A percentile compares a stretch with the other conserved stretches of the same genome.
phyloP scores from a whole-genome alignment of 768 basidiomycete species.

The Boletus speciosus region DNA sequence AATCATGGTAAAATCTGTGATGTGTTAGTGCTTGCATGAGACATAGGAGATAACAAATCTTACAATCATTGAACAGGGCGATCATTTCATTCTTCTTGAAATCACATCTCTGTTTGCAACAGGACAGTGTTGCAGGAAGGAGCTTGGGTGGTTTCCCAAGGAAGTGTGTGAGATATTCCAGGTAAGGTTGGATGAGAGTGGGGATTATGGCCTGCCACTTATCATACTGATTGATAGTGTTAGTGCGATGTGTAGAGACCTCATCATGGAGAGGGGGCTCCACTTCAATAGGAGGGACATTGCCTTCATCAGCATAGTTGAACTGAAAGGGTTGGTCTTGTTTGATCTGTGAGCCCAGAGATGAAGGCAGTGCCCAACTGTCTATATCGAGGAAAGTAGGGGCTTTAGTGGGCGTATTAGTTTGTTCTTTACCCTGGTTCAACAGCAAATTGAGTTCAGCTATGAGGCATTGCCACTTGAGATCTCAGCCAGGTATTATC shows the following conservation, averaged over 20 bases:
- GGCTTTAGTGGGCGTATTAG: background rate
- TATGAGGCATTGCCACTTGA: background rate
- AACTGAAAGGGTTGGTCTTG: background rate
- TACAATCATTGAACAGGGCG: background rate
- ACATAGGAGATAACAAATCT: background rate
- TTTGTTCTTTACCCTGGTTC: background rate
- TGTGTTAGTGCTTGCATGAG: too few species aligned
- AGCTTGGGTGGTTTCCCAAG: background rate
- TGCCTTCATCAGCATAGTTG: background rate
- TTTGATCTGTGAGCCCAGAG: background rate
- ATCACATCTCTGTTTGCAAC: background rate
- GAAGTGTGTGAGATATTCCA: background rate
- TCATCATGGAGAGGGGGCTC: background rate
- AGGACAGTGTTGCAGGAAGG: background rate
- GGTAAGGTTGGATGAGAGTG: background rate
- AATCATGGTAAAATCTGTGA: background rate
- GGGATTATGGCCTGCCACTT: background rate
- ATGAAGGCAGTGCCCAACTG: background rate
- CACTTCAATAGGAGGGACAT: background rate
- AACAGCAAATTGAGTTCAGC: background rate
- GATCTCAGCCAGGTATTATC: background rate
- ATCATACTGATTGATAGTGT: background rate
- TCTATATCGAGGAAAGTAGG: background rate
- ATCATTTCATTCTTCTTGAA: background rate
- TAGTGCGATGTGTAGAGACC: background rate